Evolutionary conservation across 306 rosid species (phyloP), one percentile per base, ranked within the genome.

Genomic region (Fagus crenata): DNA sequence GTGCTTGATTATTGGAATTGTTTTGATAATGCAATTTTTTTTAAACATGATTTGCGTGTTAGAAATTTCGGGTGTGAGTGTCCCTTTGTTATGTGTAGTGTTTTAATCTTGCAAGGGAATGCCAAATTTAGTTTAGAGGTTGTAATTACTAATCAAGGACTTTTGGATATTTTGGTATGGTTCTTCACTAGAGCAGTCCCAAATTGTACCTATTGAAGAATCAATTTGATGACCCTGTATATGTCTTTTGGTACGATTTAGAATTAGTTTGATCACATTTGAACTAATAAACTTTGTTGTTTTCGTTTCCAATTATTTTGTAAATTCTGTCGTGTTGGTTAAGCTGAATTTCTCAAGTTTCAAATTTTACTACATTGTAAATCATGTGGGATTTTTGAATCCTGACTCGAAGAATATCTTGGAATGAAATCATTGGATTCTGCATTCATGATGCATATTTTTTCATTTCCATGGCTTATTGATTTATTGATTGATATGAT

Each of bases 301-400:
- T 32, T 7, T 60, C 6, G 31, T 8, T 28, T 11, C 33, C 33
- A 17, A 1, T 18, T 18, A 18, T 56, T 4, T 31, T 31, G 8
- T 28, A 31, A 59, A 28, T 7, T 2, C 13, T 3, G 28, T 31
- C 0, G 31, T 32, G 39, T 60, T 32, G 67, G 17, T 60, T 60
- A 22, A 4, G 39, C 14, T 32, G 39, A 60, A 31, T 9, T 32
- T 60, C 40, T 32, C 39, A 32, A 7, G 67, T 60, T 60, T 60
- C 67, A 32, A 5, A 32, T 60, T 60, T 60, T 22, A 32, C 67
- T 32, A 32, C 4, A 31, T 60, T 60, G 2, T 59, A 60, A 8
- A 53, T 63, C 53, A 35, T 39, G 42, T 65, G 22, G 67, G n/a
- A 65, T 53, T 4, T 22, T 28, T 77, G 49, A 53, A 67, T 77